These are phyloP conservation scores for Pleurotus pulmonarius DNA, from an alignment of 768 basidiomycete genomes.

Conservation along the genomic window DNA sequence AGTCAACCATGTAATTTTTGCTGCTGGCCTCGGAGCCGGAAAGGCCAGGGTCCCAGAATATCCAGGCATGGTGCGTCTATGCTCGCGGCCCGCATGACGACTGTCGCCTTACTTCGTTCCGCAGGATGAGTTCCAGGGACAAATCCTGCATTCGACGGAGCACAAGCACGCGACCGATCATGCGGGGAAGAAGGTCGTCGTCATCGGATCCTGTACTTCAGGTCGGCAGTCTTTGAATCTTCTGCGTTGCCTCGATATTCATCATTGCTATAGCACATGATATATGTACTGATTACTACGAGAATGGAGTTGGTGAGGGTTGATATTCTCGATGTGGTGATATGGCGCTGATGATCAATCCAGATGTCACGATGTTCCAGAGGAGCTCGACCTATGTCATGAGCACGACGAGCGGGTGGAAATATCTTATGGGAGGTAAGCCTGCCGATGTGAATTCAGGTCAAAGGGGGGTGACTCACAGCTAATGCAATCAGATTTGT, in stretches of 20 bases:
- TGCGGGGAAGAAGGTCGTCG: slow-evolving; percentile 55
- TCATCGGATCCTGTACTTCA: slow-evolving; percentile 62
- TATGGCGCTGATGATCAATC: not conserved
- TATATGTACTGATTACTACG: slow-evolving; percentile 36
- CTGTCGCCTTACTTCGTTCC: not conserved
- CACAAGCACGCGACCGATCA: slow-evolving; percentile 44
- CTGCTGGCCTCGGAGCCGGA: slow-evolving; percentile 47
- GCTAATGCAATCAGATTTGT: slow-evolving; percentile 24
- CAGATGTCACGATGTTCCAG: slow-evolving; percentile 45
- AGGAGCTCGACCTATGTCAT: slow-evolving; percentile 55
- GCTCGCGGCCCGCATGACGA: not conserved
- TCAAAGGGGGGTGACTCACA: not conserved
- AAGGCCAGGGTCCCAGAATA: slow-evolving; percentile 40
- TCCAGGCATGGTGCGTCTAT: slow-evolving; percentile 33
- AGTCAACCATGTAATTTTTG: slow-evolving; percentile 51
- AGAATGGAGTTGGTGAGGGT: slow-evolving; percentile 39
- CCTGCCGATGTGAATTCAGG: not conserved
- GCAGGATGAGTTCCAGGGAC: slow-evolving; percentile 46
- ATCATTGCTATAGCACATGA: slow-evolving; percentile 33
- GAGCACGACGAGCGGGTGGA: slow-evolving; percentile 37
- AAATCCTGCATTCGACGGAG: slow-evolving; percentile 46
- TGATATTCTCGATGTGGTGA: not conserved
- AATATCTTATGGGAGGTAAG: slow-evolving; percentile 22
- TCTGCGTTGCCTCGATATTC: not conserved
- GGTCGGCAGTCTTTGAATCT: slow-evolving; percentile 17